Base-by-base conservation (phyloP, 441 rosid genomes). In the Biscutella laevigata region DNA sequence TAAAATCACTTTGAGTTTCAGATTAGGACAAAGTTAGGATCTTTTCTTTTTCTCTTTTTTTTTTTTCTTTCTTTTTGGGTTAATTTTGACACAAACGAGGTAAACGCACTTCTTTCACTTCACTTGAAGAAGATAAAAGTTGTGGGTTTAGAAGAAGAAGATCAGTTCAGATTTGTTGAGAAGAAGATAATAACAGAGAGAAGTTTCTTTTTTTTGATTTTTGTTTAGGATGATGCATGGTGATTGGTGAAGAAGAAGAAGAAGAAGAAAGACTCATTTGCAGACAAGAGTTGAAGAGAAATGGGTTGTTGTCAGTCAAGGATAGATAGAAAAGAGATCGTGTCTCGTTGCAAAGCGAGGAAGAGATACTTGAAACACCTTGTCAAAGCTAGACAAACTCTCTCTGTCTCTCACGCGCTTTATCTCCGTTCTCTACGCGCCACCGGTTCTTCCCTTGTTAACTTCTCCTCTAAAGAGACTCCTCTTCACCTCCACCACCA, bases 251-350 rank as follows among this genome's bases (percentile, higher is more conserved):
- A 49, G 64, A 29, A 39, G 53, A 57, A 56, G 53, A 20, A 39
- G 53, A 57, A 56, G 53, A 20, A 34, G 52, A 33, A 46, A 25
- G 20, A 24, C 7, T 30, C 40, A 26, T 16, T 16, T 68, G 42
- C 36, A 52, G 50, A 53, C 52, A 24, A 40, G 44, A 26, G 30
- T 33, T 49, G 12, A 19, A 58, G 43, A 48, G 36, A 49, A 24
- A 91, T 91, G 98, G 98, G 96, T 37, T 83, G 92, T 49, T 87
- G 92, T 64, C 80, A 72, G 61, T 91, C 98, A 13, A 80, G 80
- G 26, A 68, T 87, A 36, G 88, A 85, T 36, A 77, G 90, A 39
- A 83, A 85, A 57, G 96, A 87, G 57, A 78, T 74, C 32, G 98
- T 90, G 63, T 78, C 95, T 3, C 80, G 92, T 32, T 90, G 94